Base-by-base conservation (phyloP, 2,329 filamentous ascomycete species). In the Setomelanomma holmii region DNA sequence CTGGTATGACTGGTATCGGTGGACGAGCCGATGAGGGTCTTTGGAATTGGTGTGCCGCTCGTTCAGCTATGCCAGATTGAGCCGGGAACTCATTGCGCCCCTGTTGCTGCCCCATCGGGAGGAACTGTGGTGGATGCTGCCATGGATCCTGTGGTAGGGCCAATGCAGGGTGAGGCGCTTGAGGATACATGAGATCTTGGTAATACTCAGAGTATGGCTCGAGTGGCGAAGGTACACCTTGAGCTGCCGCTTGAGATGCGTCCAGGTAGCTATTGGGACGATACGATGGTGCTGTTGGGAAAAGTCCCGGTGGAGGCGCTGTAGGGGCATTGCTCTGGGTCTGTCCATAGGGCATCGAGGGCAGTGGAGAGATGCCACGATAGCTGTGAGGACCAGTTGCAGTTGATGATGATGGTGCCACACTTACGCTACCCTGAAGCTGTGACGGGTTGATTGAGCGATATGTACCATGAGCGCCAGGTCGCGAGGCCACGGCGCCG, bases 171-270 rank as follows among this genome's bases (percentile, higher is more conserved):
- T 40, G 55, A 16, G 54, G 54, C 41, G 53, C 45, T 8, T 43
- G 43, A 4, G 48, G 35, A 22, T 33, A 35, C 11, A 48, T 5
- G 6, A 45, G 24, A 16, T 40, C 40, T 27, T 49, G 50, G 46
- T 60, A 57, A 34, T 56, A 61, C 38, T 66, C 54, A 22, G 67
- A 51, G 22, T 65, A 53, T 6, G 64, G 43, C 24, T 69, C 63
- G 10, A 71, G 55, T 22, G 69, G 68, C 10, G 69, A 71, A n/a
- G 60, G 52, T 8, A 67, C 49, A 30, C 63, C 53, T 22, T 59
- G 56, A 14, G 43, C 36, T 2, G 54, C 60, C 21, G 67, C 68
- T 38, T 34, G 54, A 12, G 56, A 27, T 33, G 67, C 67, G 45
- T 67, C 60, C 23, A 58, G 19, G 10, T 17, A 7, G 12, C n/a